Conservation (phyloP, 1,284 basidiomycete species). For the Cutaneotrichosporon sp. region DNA sequence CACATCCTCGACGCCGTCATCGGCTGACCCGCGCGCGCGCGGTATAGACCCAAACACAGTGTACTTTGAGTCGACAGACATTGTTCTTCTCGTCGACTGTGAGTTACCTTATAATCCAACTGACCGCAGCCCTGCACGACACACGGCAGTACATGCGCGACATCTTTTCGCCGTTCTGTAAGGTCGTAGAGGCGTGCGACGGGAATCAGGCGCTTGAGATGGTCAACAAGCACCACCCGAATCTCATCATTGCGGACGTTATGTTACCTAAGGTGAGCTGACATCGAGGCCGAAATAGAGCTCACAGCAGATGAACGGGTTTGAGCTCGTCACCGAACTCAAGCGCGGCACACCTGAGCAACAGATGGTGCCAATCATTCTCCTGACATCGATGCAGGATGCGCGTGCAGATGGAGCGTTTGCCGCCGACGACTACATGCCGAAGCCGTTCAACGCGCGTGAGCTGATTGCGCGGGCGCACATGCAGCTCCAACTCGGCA, state of each 20-base stretch:
- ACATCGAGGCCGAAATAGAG: not conserved
- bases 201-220: conserved; percentile 50
- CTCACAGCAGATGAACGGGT: conserved; percentile 36
- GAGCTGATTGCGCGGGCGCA: conserved; percentile 55
- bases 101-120: conserved; percentile 12
- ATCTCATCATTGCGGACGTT: conserved; percentile 53
- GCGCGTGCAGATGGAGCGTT: conserved; percentile 25
- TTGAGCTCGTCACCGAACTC: conserved; percentile 35
- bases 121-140: conserved; percentile 35
- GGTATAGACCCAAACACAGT: conserved; percentile 44
- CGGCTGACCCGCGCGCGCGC: not conserved
- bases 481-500: conserved; percentile 48
- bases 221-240: conserved; percentile 33
- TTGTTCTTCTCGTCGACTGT: conserved; percentile 50
- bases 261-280: conserved; percentile 48
- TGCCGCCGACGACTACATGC: conserved; percentile 53
- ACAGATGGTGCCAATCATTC: conserved; percentile 40
- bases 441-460: conserved; percentile 49
- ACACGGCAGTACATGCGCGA: conserved; percentile 45
- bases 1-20: not conserved
- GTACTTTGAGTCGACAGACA: conserved; percentile 47
- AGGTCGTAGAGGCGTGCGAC: conserved; percentile 52
- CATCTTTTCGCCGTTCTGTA: conserved; percentile 51
- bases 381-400: conserved; percentile 46
- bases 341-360: conserved; percentile 26